Evolutionary conservation across 768 basidiomycete genomes (phyloP).

Genomic region (Suillus decipiens): DNA sequence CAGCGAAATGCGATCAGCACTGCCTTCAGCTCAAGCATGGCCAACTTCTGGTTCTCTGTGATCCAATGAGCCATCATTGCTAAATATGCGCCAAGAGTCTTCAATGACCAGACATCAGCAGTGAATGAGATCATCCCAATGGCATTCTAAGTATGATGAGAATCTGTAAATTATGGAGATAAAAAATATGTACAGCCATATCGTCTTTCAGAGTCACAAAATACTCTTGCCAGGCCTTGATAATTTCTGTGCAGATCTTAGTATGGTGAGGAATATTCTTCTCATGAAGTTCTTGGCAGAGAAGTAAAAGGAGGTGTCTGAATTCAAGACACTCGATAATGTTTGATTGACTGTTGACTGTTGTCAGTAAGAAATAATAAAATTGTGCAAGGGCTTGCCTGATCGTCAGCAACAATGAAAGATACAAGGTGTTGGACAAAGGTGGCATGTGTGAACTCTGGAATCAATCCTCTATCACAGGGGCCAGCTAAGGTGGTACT

Average conservation of each 20-base stretch:
- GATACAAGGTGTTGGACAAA: background rate
- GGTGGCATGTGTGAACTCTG: background rate
- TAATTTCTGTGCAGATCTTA: slow-evolving; percentile 21
- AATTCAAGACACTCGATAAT: slow-evolving; percentile 31
- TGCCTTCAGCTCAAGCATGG: background rate
- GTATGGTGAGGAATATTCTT: slow-evolving; percentile 28
- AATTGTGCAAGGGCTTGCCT: background rate
- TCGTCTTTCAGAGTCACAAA: slow-evolving; percentile 25
- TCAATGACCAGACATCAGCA: slow-evolving; percentile 37
- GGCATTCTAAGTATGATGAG: background rate
- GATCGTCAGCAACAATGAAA: background rate
- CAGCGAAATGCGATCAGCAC: slow-evolving; percentile 19
- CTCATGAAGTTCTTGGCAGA: slow-evolving; percentile 25
- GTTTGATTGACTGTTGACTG: slow-evolving; percentile 27
- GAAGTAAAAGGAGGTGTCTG: slow-evolving; percentile 24
- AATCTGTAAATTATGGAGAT: slow-evolving; percentile 1
- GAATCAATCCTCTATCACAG: background rate
- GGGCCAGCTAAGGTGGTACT: background rate
- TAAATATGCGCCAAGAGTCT: slow-evolving; percentile 21
- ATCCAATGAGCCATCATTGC: slow-evolving; percentile 37
- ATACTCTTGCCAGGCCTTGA: slow-evolving; percentile 24
- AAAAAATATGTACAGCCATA: slow-evolving; percentile 22
- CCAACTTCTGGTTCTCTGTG: background rate
- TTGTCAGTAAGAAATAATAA: background rate
- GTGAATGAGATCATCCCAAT: slow-evolving; percentile 36